Evolutionary conservation across 768 basidiomycete species (phyloP), one percentile per base, ranked within the genome.

Genomic region (Russula griseocarnosa): DNA sequence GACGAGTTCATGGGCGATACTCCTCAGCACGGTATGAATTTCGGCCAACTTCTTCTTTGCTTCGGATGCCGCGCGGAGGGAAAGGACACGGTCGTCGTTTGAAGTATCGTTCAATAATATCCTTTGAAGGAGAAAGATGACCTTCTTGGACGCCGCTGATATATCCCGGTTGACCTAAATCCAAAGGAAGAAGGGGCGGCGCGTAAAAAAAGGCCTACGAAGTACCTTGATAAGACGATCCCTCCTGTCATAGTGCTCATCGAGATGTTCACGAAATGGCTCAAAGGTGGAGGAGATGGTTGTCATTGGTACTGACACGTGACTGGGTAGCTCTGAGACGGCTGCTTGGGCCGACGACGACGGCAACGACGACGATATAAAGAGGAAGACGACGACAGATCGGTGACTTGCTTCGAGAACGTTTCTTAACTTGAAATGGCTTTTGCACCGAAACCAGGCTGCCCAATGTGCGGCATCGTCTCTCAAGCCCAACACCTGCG

Each of bases 61-160:
- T 40, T 77, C 76, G 26, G 77, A 70, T 3, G 81, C 84, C 4
- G 87, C 87, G 38, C 72, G 74, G 34, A 73, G 72, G 30, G 78
- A 75, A 79, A 79, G 69, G 72, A 70, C 54, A 24, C 59, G 63
- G 58, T 73, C 70, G 26, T 72, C 69, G 1, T 69, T 56, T 20
- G 71, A 72, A 18, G 78, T 76, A 59, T 82, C 81, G 40, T 77
- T 79, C 68, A 81, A 75, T 63, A 81, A 75, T 63, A 86, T 76
- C 55, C 94, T 88, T 71, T 98, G 96, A 5, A 98, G 80, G 46
- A 92, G 85, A 72, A 98, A 98, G 67, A 99, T 98, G 67, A 86
- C 79, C 76, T 92, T 95, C 75, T 99, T 99, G 57, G 94, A 93
- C 40, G 90, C 80, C 69, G 86, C 90, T 28, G 95, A 98, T 56